Base-by-base conservation (phyloP, 768 basidiomycete genomes). In the Phanerochaete sordida region DNA sequence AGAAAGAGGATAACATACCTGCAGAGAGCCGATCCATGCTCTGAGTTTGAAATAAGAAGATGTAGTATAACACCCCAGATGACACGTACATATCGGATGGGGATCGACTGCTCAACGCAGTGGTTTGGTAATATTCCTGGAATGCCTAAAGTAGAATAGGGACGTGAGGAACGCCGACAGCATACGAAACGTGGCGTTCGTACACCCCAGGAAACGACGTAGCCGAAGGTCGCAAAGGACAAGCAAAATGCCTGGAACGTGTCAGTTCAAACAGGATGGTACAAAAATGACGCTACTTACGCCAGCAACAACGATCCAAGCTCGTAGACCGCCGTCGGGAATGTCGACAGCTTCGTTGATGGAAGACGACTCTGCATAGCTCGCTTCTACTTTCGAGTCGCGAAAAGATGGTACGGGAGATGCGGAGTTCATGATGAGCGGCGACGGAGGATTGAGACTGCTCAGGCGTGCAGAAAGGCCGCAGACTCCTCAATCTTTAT, bases 1-100 rank as follows among this genome's bases (percentile, higher is more conserved):
- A 13, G 13, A 39, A 13, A 35, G 5, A 21, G 23, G 4, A 54
- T 19, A n/a, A 6, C 21, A 13, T 13, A 54, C 52, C 52, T 54
- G 52, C 12, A 54, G 9, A 31, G 52, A 54, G 16, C 52, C 52
- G 30, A 54, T 54, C 52, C 52, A 54, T 54, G 52, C 52, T 15
- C 52, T 54, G 23, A n/a, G n/a, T n/a, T n/a, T 7, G 27, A 28
- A 12, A 13, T 11, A 21, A 33, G 13, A 15, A 35, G 6, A 5
- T 5, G 27, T 54, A 4, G 12, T 5, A 3, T 37, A 35, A 5
- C 19, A n/a, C 6, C 11, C 16, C 5, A 11, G 35, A 39, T 21
- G 15, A 16, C 5, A 54, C 52, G 30, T 35, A 54, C 52, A 54
- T 54, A 30, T 31, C 52, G 4, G 52, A 54, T 9, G 52, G 52